Conservation (phyloP, 768 basidiomycete species). For the Candolleomyces eurysporus region DNA sequence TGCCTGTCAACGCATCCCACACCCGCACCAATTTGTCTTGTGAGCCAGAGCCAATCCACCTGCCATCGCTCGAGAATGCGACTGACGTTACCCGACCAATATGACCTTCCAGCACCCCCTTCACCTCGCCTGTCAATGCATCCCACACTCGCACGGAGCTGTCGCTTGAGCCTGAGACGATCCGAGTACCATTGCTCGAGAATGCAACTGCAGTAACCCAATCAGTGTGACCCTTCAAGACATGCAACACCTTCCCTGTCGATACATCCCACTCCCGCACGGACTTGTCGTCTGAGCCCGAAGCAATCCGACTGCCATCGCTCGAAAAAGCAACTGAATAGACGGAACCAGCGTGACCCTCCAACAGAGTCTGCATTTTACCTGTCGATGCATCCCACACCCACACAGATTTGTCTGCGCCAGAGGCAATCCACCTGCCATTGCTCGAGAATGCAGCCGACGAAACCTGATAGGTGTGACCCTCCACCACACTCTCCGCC, state of each 20-base stretch:
- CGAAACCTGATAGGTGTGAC: neutral
- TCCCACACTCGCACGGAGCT: neutral
- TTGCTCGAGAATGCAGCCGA: neutral
- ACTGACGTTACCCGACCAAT: neutral
- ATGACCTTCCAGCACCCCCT: neutral
- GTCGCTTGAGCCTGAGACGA: neutral
- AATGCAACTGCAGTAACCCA: neutral
- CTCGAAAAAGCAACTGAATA: conserved; percentile 1
- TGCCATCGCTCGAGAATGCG: neutral
- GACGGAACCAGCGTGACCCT: neutral
- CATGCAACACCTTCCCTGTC: neutral
- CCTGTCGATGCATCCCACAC: neutral
- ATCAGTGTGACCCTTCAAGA: neutral
- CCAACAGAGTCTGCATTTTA: neutral
- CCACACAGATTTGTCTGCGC: neutral
- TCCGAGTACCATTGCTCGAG: neutral
- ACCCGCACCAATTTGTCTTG: neutral
- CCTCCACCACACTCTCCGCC: neutral
- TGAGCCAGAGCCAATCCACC: neutral
- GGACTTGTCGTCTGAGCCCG: conserved; percentile 3
- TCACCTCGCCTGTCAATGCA: neutral
- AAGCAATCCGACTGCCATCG: conserved; percentile 7
- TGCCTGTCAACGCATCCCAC: neutral
- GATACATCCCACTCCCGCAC: conserved; percentile 6
- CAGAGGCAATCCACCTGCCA: neutral